Evolutionary conservation across 257 asterid genomes (phyloP), one percentile per base, ranked within the genome.

Genomic region (Buddleja alternifolia): DNA sequence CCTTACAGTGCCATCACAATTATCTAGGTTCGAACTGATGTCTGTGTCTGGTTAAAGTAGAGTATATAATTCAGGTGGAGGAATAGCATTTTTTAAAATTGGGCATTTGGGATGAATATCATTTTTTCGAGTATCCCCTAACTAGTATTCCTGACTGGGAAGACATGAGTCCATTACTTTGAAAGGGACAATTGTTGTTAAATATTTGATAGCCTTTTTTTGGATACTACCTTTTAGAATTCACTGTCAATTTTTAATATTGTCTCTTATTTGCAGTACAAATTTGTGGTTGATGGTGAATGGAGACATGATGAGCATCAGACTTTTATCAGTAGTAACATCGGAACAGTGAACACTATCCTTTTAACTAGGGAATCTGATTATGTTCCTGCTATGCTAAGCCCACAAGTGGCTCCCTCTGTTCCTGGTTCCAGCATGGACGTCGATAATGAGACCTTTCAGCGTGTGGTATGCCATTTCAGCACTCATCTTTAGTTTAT

Each of bases 241-340:
- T 61, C 15, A 45, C 15, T 48, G 20, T 19, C 62, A 25, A 8
- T 54, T 46, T 53, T 46, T 58, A 53, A 41, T 37, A 20, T 0
- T 53, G 65, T 60, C 29, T 46, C 48, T 29, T 50, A 9, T 66
- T 48, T 83, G 83, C 95, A 94, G 99, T 94, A 80, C 85, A 94
- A 89, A 75, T 91, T 94, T 78, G 84, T 91, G 46, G 97, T 94
- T 74, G 99, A 91, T 82, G 99, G 97, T 70, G 99, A 91, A 73
- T 87, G 96, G 90, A 84, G 95, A 66, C 96, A 94, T 60, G 99
- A 94, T 50, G 97, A 94, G 70, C 89, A 77, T 67, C 95, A 87
- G 71, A 93, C 96, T 62, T 81, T 78, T 60, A 81, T 83, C 62
- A 83, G 67, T 61, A 84, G 93, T 81, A 91, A 76, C 80, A 79